Percentiles rank a stretch among this genome's conserved stretches.
phyloP scores from a whole-genome alignment of 495 filamentous ascomycete species.

The Trypethelium eluteriae region DNA sequence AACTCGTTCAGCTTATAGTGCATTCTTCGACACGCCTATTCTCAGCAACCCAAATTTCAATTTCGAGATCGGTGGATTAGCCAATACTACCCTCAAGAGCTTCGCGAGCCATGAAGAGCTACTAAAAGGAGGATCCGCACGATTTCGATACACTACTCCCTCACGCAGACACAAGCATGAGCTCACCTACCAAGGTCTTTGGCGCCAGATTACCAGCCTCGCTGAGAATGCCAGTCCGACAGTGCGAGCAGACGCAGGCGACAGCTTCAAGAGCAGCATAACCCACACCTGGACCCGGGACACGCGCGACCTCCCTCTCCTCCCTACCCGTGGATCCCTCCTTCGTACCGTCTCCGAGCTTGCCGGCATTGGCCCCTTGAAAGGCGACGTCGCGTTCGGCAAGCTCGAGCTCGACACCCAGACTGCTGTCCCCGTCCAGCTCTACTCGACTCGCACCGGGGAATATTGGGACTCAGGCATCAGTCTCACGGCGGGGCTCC shows the following conservation, averaged over 20 bases:
- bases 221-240: slow-evolving; percentile 65
- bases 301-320: slow-evolving; percentile 65
- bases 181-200: slow-evolving; percentile 67
- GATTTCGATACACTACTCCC: slow-evolving; percentile 58
- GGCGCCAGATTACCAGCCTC: slow-evolving; percentile 82
- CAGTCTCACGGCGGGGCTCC: slow-evolving; percentile 57
- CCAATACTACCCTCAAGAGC: slow-evolving; percentile 72
- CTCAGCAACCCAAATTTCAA: slow-evolving; percentile 72
- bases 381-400: slow-evolving; percentile 83
- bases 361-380: slow-evolving; percentile 75
- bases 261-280: slow-evolving; percentile 80
- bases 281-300: slow-evolving; percentile 75
- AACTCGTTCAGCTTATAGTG: slow-evolving; percentile 80
- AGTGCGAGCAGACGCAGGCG: slow-evolving; percentile 76
- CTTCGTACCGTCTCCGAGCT: slow-evolving; percentile 69
- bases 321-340: slow-evolving; percentile 76
- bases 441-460: slow-evolving; percentile 43
- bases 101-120: slow-evolving; percentile 93
- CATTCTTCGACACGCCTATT: slow-evolving; percentile 72
- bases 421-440: slow-evolving; percentile 59
- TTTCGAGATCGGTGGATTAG: slow-evolving; percentile 65
- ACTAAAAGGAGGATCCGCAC: slow-evolving; percentile 69
- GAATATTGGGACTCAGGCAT: slow-evolving; percentile 63
- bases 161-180: slow-evolving; percentile 59
- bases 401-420: slow-evolving; percentile 81